A percentile compares a stretch with the other conserved stretches of the same genome.
These are phyloP conservation scores for Drosera capensis DNA, from an alignment of 148 eudicot genomes.

Conservation along the genomic window DNA sequence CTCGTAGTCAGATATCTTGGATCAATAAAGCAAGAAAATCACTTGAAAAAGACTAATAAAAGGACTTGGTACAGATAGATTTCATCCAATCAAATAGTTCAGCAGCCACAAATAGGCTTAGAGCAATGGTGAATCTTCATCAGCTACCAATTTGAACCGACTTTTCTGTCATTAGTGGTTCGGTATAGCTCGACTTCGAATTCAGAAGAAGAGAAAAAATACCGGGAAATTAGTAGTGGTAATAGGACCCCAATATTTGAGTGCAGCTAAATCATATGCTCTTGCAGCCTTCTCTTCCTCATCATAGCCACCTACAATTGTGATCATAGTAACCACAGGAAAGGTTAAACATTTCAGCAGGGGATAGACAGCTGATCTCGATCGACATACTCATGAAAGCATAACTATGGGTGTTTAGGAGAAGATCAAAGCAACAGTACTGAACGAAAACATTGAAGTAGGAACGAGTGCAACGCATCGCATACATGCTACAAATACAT, in stretches of 20 bases:
- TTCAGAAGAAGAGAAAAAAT: not conserved
- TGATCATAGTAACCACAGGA: not conserved
- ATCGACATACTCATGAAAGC: not conserved
- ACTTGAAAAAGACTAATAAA: too few relatives aligned
- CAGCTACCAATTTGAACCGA: too few relatives aligned
- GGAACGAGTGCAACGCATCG: not conserved
- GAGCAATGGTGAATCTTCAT: too few relatives aligned
- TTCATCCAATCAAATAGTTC: too few relatives aligned
- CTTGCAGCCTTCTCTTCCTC: conserved; percentile 10
- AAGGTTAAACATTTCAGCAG: not conserved
- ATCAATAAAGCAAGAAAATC: too few relatives aligned
- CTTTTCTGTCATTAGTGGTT: too few relatives aligned
- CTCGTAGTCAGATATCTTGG: conserved; percentile 31
- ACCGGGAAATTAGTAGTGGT: conserved; percentile 10
- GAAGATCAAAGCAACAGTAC: not conserved
- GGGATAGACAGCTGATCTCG: not conserved
- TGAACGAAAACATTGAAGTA: not conserved
- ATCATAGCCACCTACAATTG: conserved; percentile 7
- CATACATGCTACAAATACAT: too few relatives aligned
- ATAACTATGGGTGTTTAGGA: not conserved
- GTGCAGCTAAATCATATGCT: conserved; percentile 11
- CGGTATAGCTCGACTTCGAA: too few relatives aligned
- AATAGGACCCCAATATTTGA: conserved; percentile 10
- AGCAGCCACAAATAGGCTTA: too few relatives aligned
- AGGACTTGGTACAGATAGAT: too few relatives aligned